Evolutionary conservation across 2,329 filamentous ascomycete species (phyloP).

Genomic region (Exutisphaerella laricina): DNA sequence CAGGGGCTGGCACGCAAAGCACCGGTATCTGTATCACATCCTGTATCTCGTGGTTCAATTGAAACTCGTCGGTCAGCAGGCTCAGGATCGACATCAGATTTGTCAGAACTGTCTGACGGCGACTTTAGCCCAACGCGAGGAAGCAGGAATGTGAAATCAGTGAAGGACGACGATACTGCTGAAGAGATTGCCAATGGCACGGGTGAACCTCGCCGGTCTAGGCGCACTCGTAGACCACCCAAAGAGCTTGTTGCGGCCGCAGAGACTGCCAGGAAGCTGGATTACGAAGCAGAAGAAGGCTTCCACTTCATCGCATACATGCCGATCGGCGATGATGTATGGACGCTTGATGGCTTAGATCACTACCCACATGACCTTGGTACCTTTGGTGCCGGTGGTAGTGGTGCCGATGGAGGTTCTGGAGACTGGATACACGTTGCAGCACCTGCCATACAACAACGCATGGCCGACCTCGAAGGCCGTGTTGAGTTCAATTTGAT

Average conservation of each 20-base stretch:
- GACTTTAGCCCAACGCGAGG: conserved; percentile 4
- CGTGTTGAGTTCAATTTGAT: conserved; percentile 73
- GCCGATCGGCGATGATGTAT: conserved; percentile 66
- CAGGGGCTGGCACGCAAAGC: conserved; percentile 3
- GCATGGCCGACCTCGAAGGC: conserved; percentile 63
- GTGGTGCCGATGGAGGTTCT: conserved; percentile 35
- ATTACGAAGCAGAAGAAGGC: conserved; percentile 46
- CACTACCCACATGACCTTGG: conserved; percentile 62
- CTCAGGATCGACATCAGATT: not conserved
- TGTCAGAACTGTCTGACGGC: conserved; percentile 8
- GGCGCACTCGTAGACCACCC: conserved; percentile 19
- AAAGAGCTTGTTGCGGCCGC: conserved; percentile 6
- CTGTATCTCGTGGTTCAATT: no score
- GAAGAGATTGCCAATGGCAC: conserved; percentile 6
- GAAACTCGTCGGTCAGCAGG: no score
- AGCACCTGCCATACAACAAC: conserved; percentile 57
- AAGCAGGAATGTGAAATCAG: not conserved
- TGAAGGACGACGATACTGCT: not conserved
- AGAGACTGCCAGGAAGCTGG: conserved; percentile 30
- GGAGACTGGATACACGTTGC: conserved; percentile 63
- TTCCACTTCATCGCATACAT: conserved; percentile 92
- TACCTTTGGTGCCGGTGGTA: conserved; percentile 31
- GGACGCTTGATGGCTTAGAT: conserved; percentile 85
- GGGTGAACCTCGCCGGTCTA: conserved; percentile 22
- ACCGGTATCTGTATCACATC: not conserved